Percentiles rank a stretch among this genome's conserved stretches.
These are phyloP conservation scores for Paramecium sonneborni DNA, from an alignment of 73 alveolate genomes.

Conservation along the genomic window DNA sequence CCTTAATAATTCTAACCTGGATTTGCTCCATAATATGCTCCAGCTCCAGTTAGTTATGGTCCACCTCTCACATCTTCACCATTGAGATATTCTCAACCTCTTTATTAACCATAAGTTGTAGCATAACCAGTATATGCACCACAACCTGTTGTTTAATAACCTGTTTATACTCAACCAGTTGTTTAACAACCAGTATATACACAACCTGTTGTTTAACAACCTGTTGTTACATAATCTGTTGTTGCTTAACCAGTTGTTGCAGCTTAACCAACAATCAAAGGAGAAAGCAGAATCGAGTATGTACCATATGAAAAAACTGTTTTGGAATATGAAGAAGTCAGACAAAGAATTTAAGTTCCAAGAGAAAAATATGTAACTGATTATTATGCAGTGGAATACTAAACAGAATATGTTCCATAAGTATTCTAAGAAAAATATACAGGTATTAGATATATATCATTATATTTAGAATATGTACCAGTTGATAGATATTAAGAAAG, in stretches of 20 bases:
- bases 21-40: slow-evolving; percentile 14
- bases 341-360: slow-evolving; percentile 54
- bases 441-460: neutral
- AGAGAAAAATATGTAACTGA: slow-evolving; percentile 64
- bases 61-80: slow-evolving; percentile 37
- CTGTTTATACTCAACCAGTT: neutral
- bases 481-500: slow-evolving; percentile 65
- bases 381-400: slow-evolving; percentile 65
- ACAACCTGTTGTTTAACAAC: neutral
- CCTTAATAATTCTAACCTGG: neutral
- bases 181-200: neutral
- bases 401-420: slow-evolving; percentile 66
- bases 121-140: neutral
- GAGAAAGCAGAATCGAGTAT: slow-evolving; percentile 64
- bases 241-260: slow-evolving; percentile 47
- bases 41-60: neutral
- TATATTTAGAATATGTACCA: slow-evolving; percentile 59
- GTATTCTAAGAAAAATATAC: slow-evolving; percentile 63
- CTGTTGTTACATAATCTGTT: slow-evolving; percentile 30
- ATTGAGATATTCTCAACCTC: slow-evolving; percentile 47
- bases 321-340: slow-evolving; percentile 65
- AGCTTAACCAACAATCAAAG: slow-evolving; percentile 38
- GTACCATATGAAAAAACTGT: slow-evolving; percentile 62
- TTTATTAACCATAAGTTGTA: neutral
- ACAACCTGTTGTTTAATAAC: neutral